Evolutionary conservation across 129 eudicot genomes (phyloP), one percentile per base, ranked within the genome.

Genomic region (Deinandra increscens): DNA sequence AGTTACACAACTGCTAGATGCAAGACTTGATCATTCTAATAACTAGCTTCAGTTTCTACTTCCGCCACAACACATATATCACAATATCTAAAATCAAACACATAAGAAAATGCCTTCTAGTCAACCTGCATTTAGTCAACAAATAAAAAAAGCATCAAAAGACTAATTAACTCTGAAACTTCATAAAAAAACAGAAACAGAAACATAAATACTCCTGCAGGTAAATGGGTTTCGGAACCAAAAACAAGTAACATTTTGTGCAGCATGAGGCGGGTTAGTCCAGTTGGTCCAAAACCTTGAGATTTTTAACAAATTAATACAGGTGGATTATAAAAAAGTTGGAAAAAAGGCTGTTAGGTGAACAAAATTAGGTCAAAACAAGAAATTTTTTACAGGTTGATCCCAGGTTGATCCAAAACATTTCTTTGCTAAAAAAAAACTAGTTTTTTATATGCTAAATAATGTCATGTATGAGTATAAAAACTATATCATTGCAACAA

Each of bases 1-100:
- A 50, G 58, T 50, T 50, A 50, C 58, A 50, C 58, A 50, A 50
- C 58, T 50, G 58, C 29, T 50, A 18, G 26, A 50, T 17, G 58
- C 58, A 50, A 18, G 58, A 50, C 58, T 50, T 50, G 29, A 1
- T 50, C 58, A 50, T 50, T 50, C 18, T 19, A 50, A 18, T 50
- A 50, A 17, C 58, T 17, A 50, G 58, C 29, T 17, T 18, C 58
- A 17, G 58, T 50, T 18, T 50, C 58, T 50, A 50, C 58, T 12
- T 17, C 56, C 18, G 58, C 9, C 60, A 53, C 60, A 20, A 10
- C 60, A 19, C 60, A 53, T 19, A 51, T 9, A 19, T 53, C n/a
- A 53, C 19, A 53, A 53, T 19, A 53, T 20, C 60, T 34, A 53
- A 20, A 53, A 19, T 19, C 33, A 53, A 53, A 53, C 60, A 53